Base-by-base conservation (phyloP, 2,329 filamentous ascomycete genomes). In the Hypomyces rosellus region DNA sequence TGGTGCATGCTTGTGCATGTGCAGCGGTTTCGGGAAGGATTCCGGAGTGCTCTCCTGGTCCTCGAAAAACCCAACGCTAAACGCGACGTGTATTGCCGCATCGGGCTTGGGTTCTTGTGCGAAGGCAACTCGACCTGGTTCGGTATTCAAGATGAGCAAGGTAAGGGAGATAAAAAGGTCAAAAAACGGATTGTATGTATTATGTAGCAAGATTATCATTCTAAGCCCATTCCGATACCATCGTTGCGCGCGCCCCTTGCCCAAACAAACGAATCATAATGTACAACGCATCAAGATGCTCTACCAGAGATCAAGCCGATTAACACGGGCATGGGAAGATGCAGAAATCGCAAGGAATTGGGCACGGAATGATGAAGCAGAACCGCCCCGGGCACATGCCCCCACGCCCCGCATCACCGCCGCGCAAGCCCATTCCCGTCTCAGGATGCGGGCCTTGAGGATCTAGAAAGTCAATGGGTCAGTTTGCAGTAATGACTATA, bases 331-430 rank as follows among this genome's bases (percentile, higher is more conserved):
- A 59, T 8, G 59, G 61, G 48, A 64, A 54, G 34, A 67, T 57
- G 54, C 66, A 68, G 53, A 57, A 69, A 50, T 68, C 59, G 55
- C 61, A 62, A 20, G 66, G 66, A n/a, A 69, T 56, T 3, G 65
- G 66, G 45, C 66, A 69, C 3, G 66, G 66, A 33, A 69, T 66
- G 37, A 66, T 63, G 52, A 68, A 69, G 59, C 67, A 69, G 50
- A 68, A 68, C 6, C 67, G 60, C 8, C 65, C 67, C 5, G 63
- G 65, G 48, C 67, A 70, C 16, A 25, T 33, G 38, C 47, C 47
- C n/a, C 48, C 48, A 16, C 34, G 16, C 12, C 57, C 54, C 16
- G 53, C 51, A 12, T 62, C 56, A 12, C 65, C 65, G 41, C 65
- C 64, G 45, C 65, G 57, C 33, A 67, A 54, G 7, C 54, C 48